These are phyloP conservation scores for Plectosphaerella sp. DNA, from an alignment of 2,329 filamentous ascomycete genomes.

Conservation along the genomic window DNA sequence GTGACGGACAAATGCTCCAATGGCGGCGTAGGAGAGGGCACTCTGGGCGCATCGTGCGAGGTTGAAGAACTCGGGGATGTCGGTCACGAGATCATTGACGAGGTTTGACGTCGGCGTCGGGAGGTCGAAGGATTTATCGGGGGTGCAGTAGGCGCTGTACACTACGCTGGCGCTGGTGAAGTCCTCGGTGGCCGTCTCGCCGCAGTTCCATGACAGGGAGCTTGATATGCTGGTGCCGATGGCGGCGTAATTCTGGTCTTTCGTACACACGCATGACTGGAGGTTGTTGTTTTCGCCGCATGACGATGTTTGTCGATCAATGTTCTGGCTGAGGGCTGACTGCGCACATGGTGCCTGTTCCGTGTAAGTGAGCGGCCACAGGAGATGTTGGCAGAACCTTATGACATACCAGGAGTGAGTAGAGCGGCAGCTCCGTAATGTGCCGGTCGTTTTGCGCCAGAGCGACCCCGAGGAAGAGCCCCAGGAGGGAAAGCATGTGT, in stretches of 20 bases:
- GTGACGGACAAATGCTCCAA: conserved; percentile 25
- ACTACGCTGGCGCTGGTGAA: conserved; percentile 40
- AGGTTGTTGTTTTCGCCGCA: conserved; percentile 40
- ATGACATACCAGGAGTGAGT: neutral
- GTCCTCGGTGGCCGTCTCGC: conserved; percentile 41
- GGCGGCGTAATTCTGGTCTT: conserved; percentile 33
- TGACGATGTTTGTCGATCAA: conserved; percentile 36
- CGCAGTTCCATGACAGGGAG: conserved; percentile 38
- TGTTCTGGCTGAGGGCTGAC: conserved; percentile 36
- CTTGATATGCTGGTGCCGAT: conserved; percentile 32
- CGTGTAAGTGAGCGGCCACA: neutral
- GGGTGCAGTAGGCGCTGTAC: conserved; percentile 44
- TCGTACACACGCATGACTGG: conserved; percentile 49
- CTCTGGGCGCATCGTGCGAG: conserved; percentile 38
- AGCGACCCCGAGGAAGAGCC: neutral
- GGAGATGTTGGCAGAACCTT: too few species aligned
- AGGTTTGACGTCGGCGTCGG: conserved; percentile 33
- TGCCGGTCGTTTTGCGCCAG: neutral
- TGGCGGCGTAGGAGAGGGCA: conserved; percentile 27
- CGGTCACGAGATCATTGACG: conserved; percentile 44
- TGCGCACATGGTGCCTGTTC: conserved; percentile 45
- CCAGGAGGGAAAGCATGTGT: neutral
- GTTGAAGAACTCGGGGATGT: conserved; percentile 36
- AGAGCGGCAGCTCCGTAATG: neutral
- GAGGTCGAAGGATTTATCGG: conserved; percentile 30